These are phyloP conservation scores for Yamadazyma akitaensis DNA, from an alignment of 805 yeast species.

Conservation along the genomic window DNA sequence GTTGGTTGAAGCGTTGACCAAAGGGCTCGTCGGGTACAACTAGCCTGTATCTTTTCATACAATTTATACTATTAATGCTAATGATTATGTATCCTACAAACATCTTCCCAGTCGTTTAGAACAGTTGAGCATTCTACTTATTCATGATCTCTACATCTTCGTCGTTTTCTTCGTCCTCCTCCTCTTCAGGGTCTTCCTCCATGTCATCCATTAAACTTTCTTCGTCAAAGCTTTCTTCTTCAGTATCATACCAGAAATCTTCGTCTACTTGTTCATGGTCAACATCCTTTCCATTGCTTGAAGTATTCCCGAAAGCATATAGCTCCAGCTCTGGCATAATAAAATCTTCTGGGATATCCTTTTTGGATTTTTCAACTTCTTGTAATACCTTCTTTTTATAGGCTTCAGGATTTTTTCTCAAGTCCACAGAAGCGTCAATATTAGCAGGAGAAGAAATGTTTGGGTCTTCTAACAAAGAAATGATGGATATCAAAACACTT, in stretches of 20 bases:
- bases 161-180: slow-evolving; percentile 60
- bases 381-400: slow-evolving; percentile 72
- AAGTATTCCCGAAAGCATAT: slow-evolving; percentile 34
- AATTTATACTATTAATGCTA: slow-evolving; percentile 6
- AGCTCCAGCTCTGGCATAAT: slow-evolving; percentile 71
- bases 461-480: slow-evolving; percentile 90
- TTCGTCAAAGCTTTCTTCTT: slow-evolving; percentile 45
- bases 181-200: slow-evolving; percentile 52
- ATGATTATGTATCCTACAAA: slow-evolving; percentile 5
- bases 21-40: slow-evolving; percentile 33
- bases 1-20: slow-evolving; percentile 24
- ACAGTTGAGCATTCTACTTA: background rate
- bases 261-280: slow-evolving; percentile 66
- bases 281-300: slow-evolving; percentile 35
- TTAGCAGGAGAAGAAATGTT: slow-evolving; percentile 92
- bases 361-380: slow-evolving; percentile 80
- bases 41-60: background rate
- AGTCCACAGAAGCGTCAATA: slow-evolving; percentile 91
- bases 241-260: slow-evolving; percentile 76
- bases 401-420: slow-evolving; percentile 74
- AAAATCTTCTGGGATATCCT: slow-evolving; percentile 85
- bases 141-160: slow-evolving; percentile 14
- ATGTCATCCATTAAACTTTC: slow-evolving; percentile 47
- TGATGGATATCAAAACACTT: slow-evolving; percentile 82
- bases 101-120: background rate